Evolutionary conservation across 169 alveolate species (phyloP).

Genomic region (Cystoisospora suis): DNA sequence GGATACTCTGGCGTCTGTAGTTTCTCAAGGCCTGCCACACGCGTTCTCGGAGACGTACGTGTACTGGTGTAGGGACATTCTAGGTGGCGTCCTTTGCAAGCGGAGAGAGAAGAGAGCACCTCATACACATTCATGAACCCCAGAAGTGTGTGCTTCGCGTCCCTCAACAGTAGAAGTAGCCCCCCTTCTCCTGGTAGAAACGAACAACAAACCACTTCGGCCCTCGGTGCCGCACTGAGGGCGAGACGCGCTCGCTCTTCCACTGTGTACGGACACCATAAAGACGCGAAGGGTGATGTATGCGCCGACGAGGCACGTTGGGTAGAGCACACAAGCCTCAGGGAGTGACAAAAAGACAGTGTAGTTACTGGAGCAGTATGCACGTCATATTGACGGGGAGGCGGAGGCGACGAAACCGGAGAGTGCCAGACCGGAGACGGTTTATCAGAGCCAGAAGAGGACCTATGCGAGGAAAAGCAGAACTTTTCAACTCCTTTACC

Average conservation of each 20-base stretch:
- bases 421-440: neutral
- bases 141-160: neutral
- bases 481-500: neutral
- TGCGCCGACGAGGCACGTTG: neutral
- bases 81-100: no score
- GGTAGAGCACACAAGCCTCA: neutral
- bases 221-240: neutral
- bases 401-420: neutral
- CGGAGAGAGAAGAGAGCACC: neutral
- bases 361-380: conserved; percentile 8
- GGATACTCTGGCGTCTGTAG: neutral
- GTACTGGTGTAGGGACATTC: neutral
- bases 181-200: neutral
- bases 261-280: conserved; percentile 20
- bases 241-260: conserved; percentile 5
- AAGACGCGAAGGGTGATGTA: neutral
- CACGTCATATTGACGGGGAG: neutral
- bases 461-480: neutral
- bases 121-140: conserved; percentile 2
- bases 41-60: neutral
- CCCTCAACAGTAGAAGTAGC: neutral
- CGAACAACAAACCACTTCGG: neutral
- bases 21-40: neutral
- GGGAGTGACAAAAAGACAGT: neutral
- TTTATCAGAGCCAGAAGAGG: neutral